Percentiles rank a stretch among this genome's conserved stretches.
These are phyloP conservation scores for Pisolithus microcarpus DNA, from an alignment of 768 basidiomycete genomes.

Conservation along the genomic window DNA sequence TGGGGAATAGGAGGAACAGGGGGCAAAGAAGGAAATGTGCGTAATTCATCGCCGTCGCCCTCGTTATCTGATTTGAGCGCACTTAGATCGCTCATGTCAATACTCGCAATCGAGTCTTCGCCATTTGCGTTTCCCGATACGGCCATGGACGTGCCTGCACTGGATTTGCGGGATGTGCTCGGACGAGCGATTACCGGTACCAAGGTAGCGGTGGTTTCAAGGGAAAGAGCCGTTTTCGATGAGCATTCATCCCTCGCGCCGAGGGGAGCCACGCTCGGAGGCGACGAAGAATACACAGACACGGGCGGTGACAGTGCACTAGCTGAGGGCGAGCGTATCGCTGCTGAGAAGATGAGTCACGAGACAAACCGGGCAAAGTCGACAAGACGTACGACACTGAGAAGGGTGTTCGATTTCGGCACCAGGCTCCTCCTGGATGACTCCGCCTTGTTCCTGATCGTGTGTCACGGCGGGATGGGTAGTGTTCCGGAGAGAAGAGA, in stretches of 20 bases:
- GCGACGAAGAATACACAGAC: not conserved
- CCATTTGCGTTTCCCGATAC: conserved; percentile 1
- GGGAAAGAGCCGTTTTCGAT: conserved; percentile 5
- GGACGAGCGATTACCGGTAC: conserved; percentile 16
- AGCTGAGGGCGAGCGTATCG: not conserved
- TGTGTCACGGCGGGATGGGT: conserved; percentile 2
- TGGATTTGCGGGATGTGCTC: conserved; percentile 10
- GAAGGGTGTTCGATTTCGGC: not conserved
- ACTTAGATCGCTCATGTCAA: conserved; percentile 27
- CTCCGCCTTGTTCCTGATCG: not conserved
- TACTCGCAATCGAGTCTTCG: conserved; percentile 22
- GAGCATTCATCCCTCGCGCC: not conserved
- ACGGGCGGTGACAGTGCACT: conserved; percentile 3
- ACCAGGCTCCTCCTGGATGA: conserved; percentile 15
- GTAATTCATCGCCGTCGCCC: conserved; percentile 16
- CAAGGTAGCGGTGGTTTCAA: conserved; percentile 4
- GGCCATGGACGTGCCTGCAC: not conserved
- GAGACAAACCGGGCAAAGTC: not conserved
- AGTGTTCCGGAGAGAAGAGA: conserved; percentile 24
- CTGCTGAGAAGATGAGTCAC: not conserved
- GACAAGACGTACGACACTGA: not conserved
- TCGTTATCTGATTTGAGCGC: conserved; percentile 25
- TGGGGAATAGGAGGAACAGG: conserved; percentile 8
- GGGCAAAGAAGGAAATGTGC: conserved; percentile 21
- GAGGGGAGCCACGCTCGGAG: not conserved